Base-by-base conservation (phyloP, 2,329 filamentous ascomycete genomes). In the Lachnellula arida region DNA sequence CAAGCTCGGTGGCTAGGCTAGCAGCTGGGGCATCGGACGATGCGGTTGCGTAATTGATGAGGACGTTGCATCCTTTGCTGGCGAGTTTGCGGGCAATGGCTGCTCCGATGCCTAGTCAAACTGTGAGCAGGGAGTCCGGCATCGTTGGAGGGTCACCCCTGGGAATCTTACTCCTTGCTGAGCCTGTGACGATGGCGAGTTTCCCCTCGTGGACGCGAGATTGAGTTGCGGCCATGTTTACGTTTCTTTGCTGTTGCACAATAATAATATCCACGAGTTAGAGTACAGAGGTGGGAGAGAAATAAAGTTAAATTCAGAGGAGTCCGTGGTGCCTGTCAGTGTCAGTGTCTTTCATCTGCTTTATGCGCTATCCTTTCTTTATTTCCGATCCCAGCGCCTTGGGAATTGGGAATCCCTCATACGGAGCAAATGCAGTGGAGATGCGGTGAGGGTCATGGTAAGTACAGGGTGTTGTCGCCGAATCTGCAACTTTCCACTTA, bases 151-250 rank as follows among this genome's bases (percentile, higher is more conserved):
- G 28, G 28, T 32, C 37, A 28, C 25, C 35, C n/a, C 43, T 40
- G 28, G 9, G 51, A 42, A 15, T 25, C 22, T 44, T 77, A 89
- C 88, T 87, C 75, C 89, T 76, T 54, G 88, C 89, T 54, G 84
- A 86, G 51, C 89, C 89, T 1, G 89, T 93, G 51, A 92, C 78
- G 63, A 93, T 85, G 55, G 82, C 88, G 53, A 91, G 76, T 71
- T 90, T 90, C 65, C 87, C 87, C 69, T 88, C 81, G 34, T 85
- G 39, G 17, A 42, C 39, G 9, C 39, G 39, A 42, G 39, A 42
- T 42, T 15, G 39, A 42, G 39, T 19, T 42, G 39, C 39, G 3
- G 39, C 39, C 39, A 42, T 42, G 8, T 42, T 17, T n/a, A 11
- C 39, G 15, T 7, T 42, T n/a, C 39, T 42, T 19, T 42, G 17